phyloP scores from a whole-genome alignment of 2,329 filamentous ascomycete species.

The Fusarium sp. region DNA sequence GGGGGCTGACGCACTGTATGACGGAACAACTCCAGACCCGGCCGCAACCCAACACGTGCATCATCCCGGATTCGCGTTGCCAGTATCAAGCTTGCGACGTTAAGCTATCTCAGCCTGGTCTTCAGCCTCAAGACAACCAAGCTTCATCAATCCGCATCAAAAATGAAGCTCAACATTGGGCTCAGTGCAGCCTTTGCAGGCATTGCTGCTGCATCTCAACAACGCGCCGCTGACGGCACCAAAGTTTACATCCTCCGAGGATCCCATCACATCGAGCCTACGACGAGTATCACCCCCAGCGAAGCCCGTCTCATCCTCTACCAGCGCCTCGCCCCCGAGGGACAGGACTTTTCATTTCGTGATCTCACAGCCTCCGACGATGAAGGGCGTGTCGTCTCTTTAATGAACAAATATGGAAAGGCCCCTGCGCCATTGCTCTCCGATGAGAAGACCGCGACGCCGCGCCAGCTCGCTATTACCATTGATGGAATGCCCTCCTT shows the following conservation, averaged over 20 bases:
- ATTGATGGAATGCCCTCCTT: slow-evolving; percentile 64
- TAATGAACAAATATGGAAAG: slow-evolving; percentile 70
- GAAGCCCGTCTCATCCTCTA: slow-evolving; percentile 67
- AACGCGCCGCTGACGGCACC: slow-evolving; percentile 57
- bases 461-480: slow-evolving; percentile 67
- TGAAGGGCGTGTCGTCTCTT: slow-evolving; percentile 59
- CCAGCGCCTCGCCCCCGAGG: slow-evolving; percentile 61
- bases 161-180: slow-evolving; percentile 56
- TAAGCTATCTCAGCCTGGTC: slow-evolving; percentile 43
- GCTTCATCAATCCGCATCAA: slow-evolving; percentile 47
- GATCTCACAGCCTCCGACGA: slow-evolving; percentile 55
- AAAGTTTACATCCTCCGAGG: slow-evolving; percentile 63
- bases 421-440: slow-evolving; percentile 60
- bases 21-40: slow-evolving; percentile 42
- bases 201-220: slow-evolving; percentile 51
- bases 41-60: slow-evolving; percentile 44
- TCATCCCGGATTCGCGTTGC: slow-evolving; percentile 36
- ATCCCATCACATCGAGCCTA: slow-evolving; percentile 42
- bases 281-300: slow-evolving; percentile 59
- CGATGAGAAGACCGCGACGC: slow-evolving; percentile 43
- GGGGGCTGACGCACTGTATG: slow-evolving; percentile 32
- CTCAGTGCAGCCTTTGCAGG: slow-evolving; percentile 51
- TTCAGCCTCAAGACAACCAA: slow-evolving; percentile 34
- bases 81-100: slow-evolving; percentile 46
- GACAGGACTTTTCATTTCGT: slow-evolving; percentile 59